Evolutionary conservation across 768 basidiomycete species (phyloP), one percentile per base, ranked within the genome.

Genomic region (Asterophora lycoperdoides): DNA sequence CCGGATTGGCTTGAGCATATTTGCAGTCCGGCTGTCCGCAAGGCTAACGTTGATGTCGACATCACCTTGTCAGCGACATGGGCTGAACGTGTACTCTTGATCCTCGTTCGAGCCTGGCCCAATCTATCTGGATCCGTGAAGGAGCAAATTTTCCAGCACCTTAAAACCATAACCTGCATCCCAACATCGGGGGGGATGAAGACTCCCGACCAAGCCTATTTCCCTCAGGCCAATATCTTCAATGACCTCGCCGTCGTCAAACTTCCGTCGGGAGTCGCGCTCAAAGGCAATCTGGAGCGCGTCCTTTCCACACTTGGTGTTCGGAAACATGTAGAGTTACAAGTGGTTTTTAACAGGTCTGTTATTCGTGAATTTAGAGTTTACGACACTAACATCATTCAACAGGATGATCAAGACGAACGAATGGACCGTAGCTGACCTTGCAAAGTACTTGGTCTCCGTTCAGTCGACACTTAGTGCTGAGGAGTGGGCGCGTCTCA

Each of bases 281-380:
- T 93, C 55, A 92, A 88, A 61, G 85, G 84, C 1, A 65, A 72
- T 4, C 61, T 91, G 55, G 92, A 94, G 61, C 84, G 79, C 54
- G 64, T 91, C 2, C 66, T 93, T 5, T 70, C 79, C 23, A 78
- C 76, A 1, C 68, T 97, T 0, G 95, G 93, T 9, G 90, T 97
- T 9, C 79, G 92, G 14, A 90, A 83, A 61, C 93, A 94, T 54
- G 92, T 97, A 6, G 89, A 97, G 51, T 73, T 97, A 1, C 93
- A 97, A 63, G 72, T 96, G 2, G 78, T 99, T n/a, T 99, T 99
- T 61, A 80, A 86, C 46, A 77, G 93, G 84, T 89, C 45, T 41
- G 72, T 56, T 20, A 8, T 38, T 6, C 20, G 26, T 17, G 30
- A 15, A 33, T 44, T 34, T 20, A 35, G n/a, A 26, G 35, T 38